These are phyloP conservation scores for Fusarium secorum DNA, from an alignment of 2,329 filamentous ascomycete species.

Conservation along the genomic window DNA sequence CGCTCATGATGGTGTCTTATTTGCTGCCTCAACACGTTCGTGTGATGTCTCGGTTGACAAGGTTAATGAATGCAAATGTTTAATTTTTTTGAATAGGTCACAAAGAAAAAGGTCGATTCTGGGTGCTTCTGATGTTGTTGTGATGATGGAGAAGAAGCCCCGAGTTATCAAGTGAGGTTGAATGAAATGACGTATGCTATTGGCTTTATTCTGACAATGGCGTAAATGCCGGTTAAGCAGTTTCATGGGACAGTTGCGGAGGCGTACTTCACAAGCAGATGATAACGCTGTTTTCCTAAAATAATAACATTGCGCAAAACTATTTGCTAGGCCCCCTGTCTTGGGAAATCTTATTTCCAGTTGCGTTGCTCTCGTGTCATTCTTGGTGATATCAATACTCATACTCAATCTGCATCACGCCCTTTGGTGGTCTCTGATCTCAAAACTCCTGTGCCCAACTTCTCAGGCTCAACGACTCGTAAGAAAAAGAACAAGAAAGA, in stretches of 20 bases:
- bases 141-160: neutral
- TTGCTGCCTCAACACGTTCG: neutral
- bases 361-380: neutral
- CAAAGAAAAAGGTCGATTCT: neutral
- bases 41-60: neutral
- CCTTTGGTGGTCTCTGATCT: neutral
- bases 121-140: neutral
- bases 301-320: neutral
- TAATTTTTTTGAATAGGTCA: neutral
- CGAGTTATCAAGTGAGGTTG: neutral
- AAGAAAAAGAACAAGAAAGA: neutral
- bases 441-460: neutral
- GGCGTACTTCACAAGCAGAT: neutral
- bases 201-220: neutral
- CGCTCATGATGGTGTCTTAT: constrained; percentile 19
- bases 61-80: neutral
- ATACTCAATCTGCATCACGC: neutral
- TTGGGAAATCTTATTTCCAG: neutral
- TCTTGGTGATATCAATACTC: neutral
- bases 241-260: neutral
- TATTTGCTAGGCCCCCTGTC: neutral
- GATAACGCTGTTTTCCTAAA: neutral
- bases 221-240: neutral
- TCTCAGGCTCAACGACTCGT: neutral
- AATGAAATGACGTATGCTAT: constrained; percentile 23